Conservation (phyloP, 371 early-diverging fungal species). For the Funneliformis caledonium region DNA sequence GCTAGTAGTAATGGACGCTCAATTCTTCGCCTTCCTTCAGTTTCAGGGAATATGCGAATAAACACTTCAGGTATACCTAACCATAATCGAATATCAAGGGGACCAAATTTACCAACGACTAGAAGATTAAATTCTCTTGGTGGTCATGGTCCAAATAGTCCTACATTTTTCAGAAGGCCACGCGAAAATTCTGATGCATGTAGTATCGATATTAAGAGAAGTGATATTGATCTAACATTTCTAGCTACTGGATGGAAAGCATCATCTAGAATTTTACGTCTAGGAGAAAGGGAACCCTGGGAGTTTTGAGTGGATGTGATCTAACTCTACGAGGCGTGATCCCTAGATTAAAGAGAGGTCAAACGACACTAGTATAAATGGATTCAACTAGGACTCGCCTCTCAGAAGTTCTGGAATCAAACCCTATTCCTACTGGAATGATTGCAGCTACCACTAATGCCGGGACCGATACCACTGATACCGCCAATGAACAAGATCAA, state of each 20-base stretch:
- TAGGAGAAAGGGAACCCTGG: neutral
- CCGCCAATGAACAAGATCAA: no score
- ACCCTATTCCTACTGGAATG: no score
- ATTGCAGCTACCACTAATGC: no score
- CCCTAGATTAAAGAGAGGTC: no score
- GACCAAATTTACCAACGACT: conserved; percentile 23
- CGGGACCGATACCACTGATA: no score
- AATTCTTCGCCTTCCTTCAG: neutral
- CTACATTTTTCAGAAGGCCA: conserved; percentile 23
- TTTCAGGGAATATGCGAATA: conserved; percentile 17
- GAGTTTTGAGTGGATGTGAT: no score
- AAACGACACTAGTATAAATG: no score
- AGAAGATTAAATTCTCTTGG: neutral
- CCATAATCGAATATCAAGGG: neutral
- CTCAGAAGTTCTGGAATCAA: no score
- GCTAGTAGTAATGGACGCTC: neutral
- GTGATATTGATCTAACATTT: neutral
- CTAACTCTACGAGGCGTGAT: no score
- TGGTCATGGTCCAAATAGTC: conserved; percentile 7
- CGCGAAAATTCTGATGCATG: conserved; percentile 3
- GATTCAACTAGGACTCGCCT: no score
- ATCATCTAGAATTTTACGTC: no score
- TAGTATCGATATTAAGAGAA: conserved; percentile 13
- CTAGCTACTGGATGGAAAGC: neutral
- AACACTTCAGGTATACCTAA: conserved; percentile 9